phyloP scores from a whole-genome alignment of 2,329 filamentous ascomycete species.

The Aspergillus sp. region DNA sequence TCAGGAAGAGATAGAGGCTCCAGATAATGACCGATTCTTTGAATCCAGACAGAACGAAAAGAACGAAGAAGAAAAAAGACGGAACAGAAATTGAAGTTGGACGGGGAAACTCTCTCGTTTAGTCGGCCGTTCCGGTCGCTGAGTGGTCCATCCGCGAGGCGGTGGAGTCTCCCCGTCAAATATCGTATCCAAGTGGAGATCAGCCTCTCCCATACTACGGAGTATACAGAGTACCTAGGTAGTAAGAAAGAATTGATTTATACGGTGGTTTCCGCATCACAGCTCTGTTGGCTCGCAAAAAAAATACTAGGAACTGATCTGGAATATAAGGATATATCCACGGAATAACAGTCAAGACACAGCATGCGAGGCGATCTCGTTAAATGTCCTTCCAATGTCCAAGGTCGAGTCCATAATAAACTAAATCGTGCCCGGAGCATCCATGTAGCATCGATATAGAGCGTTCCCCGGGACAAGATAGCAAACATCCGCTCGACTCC shows the following conservation, averaged over 20 bases:
- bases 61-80: conserved; percentile 6
- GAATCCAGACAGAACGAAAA: background rate
- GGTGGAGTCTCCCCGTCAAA: background rate
- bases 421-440: background rate
- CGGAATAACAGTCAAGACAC: no score
- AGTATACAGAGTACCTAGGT: no score
- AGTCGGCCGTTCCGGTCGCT: background rate
- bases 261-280: no score
- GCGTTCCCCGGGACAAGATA: conserved; percentile 23
- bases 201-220: no score
- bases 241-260: no score
- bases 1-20: conserved; percentile 3
- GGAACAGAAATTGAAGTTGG: conserved; percentile 2
- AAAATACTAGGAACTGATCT: no score
- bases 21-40: background rate
- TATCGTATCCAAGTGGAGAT: no score
- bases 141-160: background rate
- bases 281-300: no score
- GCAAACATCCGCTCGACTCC: conserved; percentile 25
- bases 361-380: no score
- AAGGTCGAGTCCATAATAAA: background rate
- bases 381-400: no score
- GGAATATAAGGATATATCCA: no score
- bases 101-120: conserved; percentile 11
- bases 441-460: conserved; percentile 17